Evolutionary conservation across 208 protist species (phyloP), one percentile per base, ranked within the genome.

Genomic region (Endotrypanum monterogeii): DNA sequence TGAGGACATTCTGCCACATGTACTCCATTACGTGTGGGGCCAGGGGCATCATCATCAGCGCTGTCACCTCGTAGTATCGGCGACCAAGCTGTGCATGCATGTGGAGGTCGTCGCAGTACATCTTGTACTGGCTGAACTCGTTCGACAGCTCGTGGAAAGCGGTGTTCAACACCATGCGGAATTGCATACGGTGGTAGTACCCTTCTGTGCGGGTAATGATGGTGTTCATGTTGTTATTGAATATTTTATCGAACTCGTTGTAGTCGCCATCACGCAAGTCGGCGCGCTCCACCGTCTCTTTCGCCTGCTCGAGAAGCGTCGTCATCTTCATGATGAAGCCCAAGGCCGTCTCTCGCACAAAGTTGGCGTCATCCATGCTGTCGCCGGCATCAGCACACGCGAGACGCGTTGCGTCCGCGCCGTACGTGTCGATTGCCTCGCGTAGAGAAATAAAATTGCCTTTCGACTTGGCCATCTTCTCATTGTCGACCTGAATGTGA

Each of bases 381-480:
- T 99, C 99, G 74, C 99, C 99, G 54, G 99, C 94, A 82, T 99
- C 99, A 35, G 99, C 99, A 23, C 99, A 97, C 39, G 97, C 95
- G 30, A 99, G 86, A 56, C 99, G 93, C 57, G 96, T 99, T 12
- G 92, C 96, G 76, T 99, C 97, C 46, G 95, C 88, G 41, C 84
- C 84, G 78, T 96, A 99, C 20, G 73, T 76, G 28, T 97, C 83
- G 41, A 98, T 86, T 9, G 87, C 89, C 67, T 98, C 83, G 18
- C 71, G 30, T 51, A 99, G 69, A 18, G 99, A 99, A 60, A 99
- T 89, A 89, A 99, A 99, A 89, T 99, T 99, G 54, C 99, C 99
- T 41, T 95, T 99, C 0, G 92, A 98, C 87, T 99, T 99, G 55
- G 96, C 98, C 99, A 99, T 99, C 90, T 99, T 99, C 55, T 99